Conservation (phyloP, 257 asterid species). For the Orobanche coerulescens region DNA sequence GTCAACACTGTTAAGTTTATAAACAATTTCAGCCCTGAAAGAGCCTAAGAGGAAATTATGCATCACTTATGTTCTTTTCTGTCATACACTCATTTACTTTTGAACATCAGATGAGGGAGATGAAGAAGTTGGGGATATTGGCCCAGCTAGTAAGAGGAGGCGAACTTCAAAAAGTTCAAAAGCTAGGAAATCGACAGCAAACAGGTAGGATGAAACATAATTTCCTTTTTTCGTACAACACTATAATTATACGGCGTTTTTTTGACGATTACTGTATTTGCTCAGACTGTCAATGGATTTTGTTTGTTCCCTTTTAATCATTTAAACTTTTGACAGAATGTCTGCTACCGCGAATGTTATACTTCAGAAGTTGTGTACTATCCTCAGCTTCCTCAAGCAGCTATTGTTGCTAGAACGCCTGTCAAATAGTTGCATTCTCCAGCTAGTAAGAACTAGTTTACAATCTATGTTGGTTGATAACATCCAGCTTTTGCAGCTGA, state of each 20-base stretch:
- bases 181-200: slow-evolving; percentile 56
- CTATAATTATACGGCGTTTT: neutral
- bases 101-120: slow-evolving; percentile 62
- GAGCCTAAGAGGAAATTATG: slow-evolving; percentile 16
- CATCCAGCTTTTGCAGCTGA: slow-evolving; percentile 86
- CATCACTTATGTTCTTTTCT: slow-evolving; percentile 15
- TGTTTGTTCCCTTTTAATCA: slow-evolving; percentile 17
- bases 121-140: slow-evolving; percentile 62
- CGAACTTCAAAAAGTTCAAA: slow-evolving; percentile 54
- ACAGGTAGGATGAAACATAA: slow-evolving; percentile 37
- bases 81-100: slow-evolving; percentile 11
- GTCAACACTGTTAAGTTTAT: slow-evolving; percentile 1
- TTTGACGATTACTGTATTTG: neutral
- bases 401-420: slow-evolving; percentile 77
- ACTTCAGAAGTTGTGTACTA: slow-evolving; percentile 90
- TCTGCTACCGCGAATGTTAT: slow-evolving; percentile 59
- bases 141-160: slow-evolving; percentile 76
- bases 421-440: slow-evolving; percentile 91
- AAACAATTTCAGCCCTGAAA: slow-evolving; percentile 15
- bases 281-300: slow-evolving; percentile 1
- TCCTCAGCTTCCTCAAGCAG: slow-evolving; percentile 78
- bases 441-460: slow-evolving; percentile 82
- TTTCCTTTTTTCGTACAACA: neutral
- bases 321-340: slow-evolving; percentile 40
- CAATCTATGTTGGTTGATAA: slow-evolving; percentile 88